Conservation (phyloP, 2,329 filamentous ascomycete species). For the Chaetomiaceae sp. region DNA sequence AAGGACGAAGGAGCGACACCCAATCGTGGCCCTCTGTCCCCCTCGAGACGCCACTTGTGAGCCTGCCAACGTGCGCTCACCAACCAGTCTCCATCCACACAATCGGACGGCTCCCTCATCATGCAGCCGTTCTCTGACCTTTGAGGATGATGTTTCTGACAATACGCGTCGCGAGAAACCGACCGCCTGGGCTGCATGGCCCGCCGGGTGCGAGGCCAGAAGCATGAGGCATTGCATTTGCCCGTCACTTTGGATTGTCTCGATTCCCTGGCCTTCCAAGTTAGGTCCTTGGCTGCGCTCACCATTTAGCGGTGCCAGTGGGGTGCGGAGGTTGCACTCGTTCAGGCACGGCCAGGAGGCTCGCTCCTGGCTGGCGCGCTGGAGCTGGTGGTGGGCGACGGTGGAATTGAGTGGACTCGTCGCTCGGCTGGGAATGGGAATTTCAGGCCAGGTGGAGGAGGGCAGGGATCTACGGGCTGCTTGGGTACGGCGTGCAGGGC, state of each 20-base stretch:
- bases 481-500: slow-evolving; percentile 20
- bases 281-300: slow-evolving; percentile 4
- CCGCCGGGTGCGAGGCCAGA: slow-evolving; percentile 9
- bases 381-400: slow-evolving; percentile 24
- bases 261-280: too few relatives aligned
- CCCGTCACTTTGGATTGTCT: not conserved
- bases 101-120: not conserved
- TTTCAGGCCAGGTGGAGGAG: slow-evolving; percentile 28
- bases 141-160: not conserved
- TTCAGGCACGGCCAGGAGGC: slow-evolving; percentile 21
- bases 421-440: slow-evolving; percentile 28
- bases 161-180: slow-evolving; percentile 5
- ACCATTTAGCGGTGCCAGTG: slow-evolving; percentile 8
- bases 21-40: slow-evolving; percentile 10
- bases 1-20: slow-evolving; percentile 18
- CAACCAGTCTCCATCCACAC: too few relatives aligned
- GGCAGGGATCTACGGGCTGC: slow-evolving; percentile 28
- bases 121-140: too few relatives aligned
- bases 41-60: slow-evolving; percentile 12
- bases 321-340: slow-evolving; percentile 23
- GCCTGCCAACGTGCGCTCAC: too few relatives aligned
- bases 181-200: slow-evolving; percentile 7
- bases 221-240: not conserved
- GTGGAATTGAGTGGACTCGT: slow-evolving; percentile 25
- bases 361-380: slow-evolving; percentile 11